Evolutionary conservation across 2,329 filamentous ascomycete genomes (phyloP).

Genomic region (Trichoderma endophyticum): DNA sequence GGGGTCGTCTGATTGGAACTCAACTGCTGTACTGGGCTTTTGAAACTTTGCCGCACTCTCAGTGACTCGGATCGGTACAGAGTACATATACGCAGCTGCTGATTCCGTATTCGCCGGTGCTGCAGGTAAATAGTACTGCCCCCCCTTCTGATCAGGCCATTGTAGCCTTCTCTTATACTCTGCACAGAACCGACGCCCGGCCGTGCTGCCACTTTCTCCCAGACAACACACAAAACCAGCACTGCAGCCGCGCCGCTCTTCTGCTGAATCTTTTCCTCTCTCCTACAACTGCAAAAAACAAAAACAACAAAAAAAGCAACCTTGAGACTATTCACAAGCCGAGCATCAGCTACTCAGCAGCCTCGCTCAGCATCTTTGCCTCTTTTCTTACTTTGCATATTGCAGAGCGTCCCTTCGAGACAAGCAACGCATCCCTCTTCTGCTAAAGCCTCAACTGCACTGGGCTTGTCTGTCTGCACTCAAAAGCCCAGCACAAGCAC

Average conservation of each 20-base stretch:
- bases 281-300: not conserved
- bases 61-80: not conserved
- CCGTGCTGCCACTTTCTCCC: not conserved
- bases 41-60: not conserved
- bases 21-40: not conserved
- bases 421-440: not conserved
- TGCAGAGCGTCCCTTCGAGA: not conserved
- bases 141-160: not conserved
- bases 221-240: not conserved
- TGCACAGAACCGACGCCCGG: not conserved
- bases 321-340: not conserved
- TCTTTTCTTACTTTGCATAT: not conserved
- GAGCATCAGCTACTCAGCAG: constrained; percentile 11
- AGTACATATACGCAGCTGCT: not conserved
- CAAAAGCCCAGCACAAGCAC: not conserved
- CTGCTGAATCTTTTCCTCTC: not conserved
- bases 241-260: not conserved
- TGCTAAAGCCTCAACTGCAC: not conserved
- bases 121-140: not conserved
- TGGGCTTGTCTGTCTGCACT: not conserved
- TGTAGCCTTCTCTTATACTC: not conserved
- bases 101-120: not conserved
- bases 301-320: not conserved
- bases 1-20: not conserved
- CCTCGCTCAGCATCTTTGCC: constrained; percentile 10